Base-by-base conservation (phyloP, 2,329 filamentous ascomycete species). In the Mycosphaerella arachidis region DNA sequence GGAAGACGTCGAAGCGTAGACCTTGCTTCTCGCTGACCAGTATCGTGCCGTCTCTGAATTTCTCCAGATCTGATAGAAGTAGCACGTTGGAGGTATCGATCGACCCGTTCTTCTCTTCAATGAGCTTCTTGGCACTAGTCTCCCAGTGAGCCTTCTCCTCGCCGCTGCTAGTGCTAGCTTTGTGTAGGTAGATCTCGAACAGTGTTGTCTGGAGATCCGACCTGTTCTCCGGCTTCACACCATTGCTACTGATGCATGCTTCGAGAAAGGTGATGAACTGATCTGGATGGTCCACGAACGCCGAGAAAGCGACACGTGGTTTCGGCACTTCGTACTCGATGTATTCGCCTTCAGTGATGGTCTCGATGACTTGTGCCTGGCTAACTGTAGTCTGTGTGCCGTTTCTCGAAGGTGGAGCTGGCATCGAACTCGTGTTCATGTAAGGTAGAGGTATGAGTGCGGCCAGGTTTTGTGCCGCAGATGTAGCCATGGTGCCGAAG, bases 181-280 rank as follows among this genome's bases (percentile, higher is more conserved):
- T 94, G 74, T 96, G 90, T 8, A 99, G 80, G 71, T 97, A 99
- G 89, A 99, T 97, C 74, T 99, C 95, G 71, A 99, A 97, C 13
- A 99, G 75, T 0, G 95, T 97, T 0, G 93, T 97, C 71, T 94
- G 94, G 16, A 99, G 81, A 73, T 99, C 95, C 1, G 88, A 84
- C 64, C 86, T 89, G 71, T 97, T 90, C 8, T 86, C 82, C 37
- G 89, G 81, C 20, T 85, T 86, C n/a, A 96, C 75, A 24, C 84
- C 82, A 20, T 86, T 80, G 59, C 92, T 87, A 53, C 86, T 79
- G 5, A 96, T 83, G 62, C 93, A 92, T 5, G 92, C 91, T 75
- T 99, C 93, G 0, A 99, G 81, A 72, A 99, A 99, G 16, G 86
- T 79, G 63, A 97, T 93, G 68, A 99, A 97, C 70, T 97, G 87